A percentile compares a stretch with the other conserved stretches of the same genome.
phyloP scores from a whole-genome alignment of 352 stramenopile genomes.

The Phytophthora cryptogea region DNA sequence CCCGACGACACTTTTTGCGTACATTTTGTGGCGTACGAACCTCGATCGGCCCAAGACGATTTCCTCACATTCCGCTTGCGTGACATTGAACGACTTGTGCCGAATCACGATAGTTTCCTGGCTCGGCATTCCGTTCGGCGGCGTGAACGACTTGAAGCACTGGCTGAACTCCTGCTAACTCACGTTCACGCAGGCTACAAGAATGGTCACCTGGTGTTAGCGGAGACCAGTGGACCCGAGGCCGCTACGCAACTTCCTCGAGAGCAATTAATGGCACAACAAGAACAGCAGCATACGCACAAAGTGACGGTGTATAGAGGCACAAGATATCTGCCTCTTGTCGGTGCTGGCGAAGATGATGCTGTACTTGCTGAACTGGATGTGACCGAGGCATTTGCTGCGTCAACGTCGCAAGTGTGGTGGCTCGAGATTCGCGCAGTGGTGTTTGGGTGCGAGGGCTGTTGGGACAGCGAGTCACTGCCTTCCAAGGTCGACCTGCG shows the following conservation, averaged over 20 bases:
- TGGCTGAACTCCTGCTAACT: slow-evolving; percentile 52
- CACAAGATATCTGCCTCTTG: slow-evolving; percentile 38
- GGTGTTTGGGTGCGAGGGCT: slow-evolving; percentile 21
- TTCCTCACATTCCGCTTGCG: slow-evolving; percentile 60
- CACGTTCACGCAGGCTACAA: slow-evolving; percentile 68
- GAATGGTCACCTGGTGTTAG: slow-evolving; percentile 66
- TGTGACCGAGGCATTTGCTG: slow-evolving; percentile 59
- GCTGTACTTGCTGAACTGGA: slow-evolving; percentile 41
- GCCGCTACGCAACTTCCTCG: slow-evolving; percentile 20
- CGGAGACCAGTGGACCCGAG: slow-evolving; percentile 36
- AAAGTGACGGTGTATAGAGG: slow-evolving; percentile 55
- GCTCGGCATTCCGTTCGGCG: slow-evolving; percentile 29
- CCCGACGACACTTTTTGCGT: slow-evolving; percentile 36
- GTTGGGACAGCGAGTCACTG: slow-evolving; percentile 14
- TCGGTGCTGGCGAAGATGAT: not conserved
- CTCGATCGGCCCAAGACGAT: slow-evolving; percentile 33
- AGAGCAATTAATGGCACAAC: slow-evolving; percentile 19
- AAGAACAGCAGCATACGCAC: slow-evolving; percentile 25
- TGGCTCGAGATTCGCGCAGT: slow-evolving; percentile 62
- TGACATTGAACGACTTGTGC: slow-evolving; percentile 50
- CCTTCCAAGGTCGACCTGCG: slow-evolving; percentile 43
- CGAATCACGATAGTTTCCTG: slow-evolving; percentile 48
- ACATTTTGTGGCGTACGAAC: slow-evolving; percentile 42
- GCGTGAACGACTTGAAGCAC: slow-evolving; percentile 40
- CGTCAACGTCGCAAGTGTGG: slow-evolving; percentile 57